A percentile compares a stretch with the other conserved stretches of the same genome.
Evolutionary conservation across 768 basidiomycete species (phyloP).

Genomic region (Agrocybe praecox): DNA sequence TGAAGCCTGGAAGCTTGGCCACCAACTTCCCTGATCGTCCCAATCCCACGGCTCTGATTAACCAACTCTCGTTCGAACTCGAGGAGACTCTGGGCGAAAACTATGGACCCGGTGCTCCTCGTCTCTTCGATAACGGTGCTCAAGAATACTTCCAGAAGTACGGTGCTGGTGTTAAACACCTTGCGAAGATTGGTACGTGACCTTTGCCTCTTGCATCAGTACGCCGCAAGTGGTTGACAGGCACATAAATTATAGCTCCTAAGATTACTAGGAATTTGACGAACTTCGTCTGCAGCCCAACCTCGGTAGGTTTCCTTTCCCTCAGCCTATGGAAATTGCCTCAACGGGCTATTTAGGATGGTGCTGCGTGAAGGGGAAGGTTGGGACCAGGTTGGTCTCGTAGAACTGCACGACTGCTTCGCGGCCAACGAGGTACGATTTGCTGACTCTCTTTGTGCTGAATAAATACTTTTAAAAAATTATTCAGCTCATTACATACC

Average conservation of each 20-base stretch:
- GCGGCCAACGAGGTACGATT: constrained; percentile 70
- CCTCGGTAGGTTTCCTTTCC: constrained; percentile 49
- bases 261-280: constrained; percentile 77
- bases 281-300: constrained; percentile 88
- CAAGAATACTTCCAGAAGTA: constrained; percentile 80
- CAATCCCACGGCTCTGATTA: constrained; percentile 50
- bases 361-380: constrained; percentile 69
- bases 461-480: background rate
- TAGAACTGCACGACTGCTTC: constrained; percentile 90
- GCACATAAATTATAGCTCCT: constrained; percentile 43
- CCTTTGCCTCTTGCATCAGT: background rate
- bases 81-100: constrained; percentile 63
- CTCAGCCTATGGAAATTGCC: background rate
- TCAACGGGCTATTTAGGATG: constrained; percentile 49
- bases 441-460: background rate
- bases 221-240: background rate
- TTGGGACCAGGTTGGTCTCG: constrained; percentile 76
- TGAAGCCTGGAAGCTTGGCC: constrained; percentile 74
- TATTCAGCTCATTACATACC: constrained; percentile 74
- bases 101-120: constrained; percentile 67
- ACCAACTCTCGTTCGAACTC: constrained; percentile 44
- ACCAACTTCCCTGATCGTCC: constrained; percentile 61
- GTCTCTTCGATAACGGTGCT: constrained; percentile 75
- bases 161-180: constrained; percentile 64
- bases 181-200: constrained; percentile 74